Evolutionary conservation across 2,329 filamentous ascomycete species (phyloP), one percentile per base, ranked within the genome.

Genomic region (Aspergillus pseudoviridinutans): DNA sequence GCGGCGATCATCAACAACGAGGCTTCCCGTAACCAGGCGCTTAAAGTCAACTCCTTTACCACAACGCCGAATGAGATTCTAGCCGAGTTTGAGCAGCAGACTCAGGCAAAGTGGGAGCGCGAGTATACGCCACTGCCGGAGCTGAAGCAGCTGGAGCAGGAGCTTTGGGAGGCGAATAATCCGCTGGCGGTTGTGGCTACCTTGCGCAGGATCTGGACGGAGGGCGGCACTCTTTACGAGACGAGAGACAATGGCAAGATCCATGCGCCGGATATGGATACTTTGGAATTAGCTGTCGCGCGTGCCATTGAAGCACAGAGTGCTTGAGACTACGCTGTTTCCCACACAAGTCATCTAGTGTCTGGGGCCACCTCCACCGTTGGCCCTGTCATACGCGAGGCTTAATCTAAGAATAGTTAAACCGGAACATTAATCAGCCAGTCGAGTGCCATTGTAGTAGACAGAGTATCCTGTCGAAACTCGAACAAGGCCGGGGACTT

Each of bases 11-110:
- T 77, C 17, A 82, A 86, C 57, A 83, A 84, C 2, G 71, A 80
- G 9, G 76, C 72, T 5, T 78, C 83, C 0, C 78, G 78, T 35
- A 83, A 83, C 61, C 80, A 82, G 54, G 81, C 83, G 0, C 73
- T 91, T 35, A 87, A 84, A 57, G 85, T 91, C 1, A 87, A 90
- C 66, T 90, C 87, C 0, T 91, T 90, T 62, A 86, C 87, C 0
- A 80, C 83, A 2, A 89, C 85, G 0, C 83, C 86, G 0, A 79
- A 82, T 8, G 74, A 84, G 27, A 85, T 90, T 22, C 68, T 89
- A 22, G 78, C 78, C n/a, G 87, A 89, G 68, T 89, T 87, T 64
- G 85, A 90, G 74, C 83, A 78, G 62, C 87, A 90, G 71, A 87
- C 84, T 0, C 82, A 80, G 3, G 71, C 73, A 14, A 74, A 80